These are phyloP conservation scores for Diplosphaera chodatii DNA, from an alignment of 139 green algal species.

Conservation along the genomic window DNA sequence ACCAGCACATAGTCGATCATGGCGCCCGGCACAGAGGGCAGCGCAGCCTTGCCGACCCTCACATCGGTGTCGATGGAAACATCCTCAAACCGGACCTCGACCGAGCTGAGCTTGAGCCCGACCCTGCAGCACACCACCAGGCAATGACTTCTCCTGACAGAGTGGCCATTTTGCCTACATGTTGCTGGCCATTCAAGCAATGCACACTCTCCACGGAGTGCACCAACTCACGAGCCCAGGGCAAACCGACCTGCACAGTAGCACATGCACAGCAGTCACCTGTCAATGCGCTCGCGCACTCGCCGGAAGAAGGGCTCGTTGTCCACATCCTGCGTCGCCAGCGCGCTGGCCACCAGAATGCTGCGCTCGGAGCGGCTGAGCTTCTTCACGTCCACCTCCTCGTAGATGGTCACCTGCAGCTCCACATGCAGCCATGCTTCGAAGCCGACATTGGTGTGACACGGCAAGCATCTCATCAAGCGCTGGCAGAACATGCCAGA, in stretches of 20 bases:
- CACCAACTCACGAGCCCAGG: too few species aligned
- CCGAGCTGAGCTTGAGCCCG: conserved; percentile 1
- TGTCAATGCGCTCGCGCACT: conserved; percentile 5
- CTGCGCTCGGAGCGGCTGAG: conserved; percentile 8
- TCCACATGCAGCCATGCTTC: background rate
- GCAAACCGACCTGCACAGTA: too few species aligned
- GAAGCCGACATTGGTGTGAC: too few species aligned
- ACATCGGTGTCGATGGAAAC: background rate
- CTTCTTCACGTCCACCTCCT: background rate
- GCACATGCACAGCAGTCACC: too few species aligned
- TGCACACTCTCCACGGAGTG: too few species aligned
- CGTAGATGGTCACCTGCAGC: background rate
- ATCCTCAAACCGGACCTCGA: conserved; percentile 18
- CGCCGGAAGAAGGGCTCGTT: conserved; percentile 10
- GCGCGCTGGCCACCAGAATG: conserved; percentile 6
- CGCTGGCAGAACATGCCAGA: too few species aligned
- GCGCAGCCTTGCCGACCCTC: background rate
- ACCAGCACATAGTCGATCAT: background rate
- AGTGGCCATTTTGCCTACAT: too few species aligned
- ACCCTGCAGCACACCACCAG: too few species aligned
- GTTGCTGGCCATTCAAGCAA: too few species aligned
- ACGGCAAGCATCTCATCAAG: background rate
- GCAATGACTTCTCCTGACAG: too few species aligned
- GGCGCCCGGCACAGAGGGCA: background rate
- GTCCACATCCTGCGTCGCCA: conserved; percentile 17